phyloP scores from a whole-genome alignment of 2,329 filamentous ascomycete genomes.

The Trichocomaceae sp. region DNA sequence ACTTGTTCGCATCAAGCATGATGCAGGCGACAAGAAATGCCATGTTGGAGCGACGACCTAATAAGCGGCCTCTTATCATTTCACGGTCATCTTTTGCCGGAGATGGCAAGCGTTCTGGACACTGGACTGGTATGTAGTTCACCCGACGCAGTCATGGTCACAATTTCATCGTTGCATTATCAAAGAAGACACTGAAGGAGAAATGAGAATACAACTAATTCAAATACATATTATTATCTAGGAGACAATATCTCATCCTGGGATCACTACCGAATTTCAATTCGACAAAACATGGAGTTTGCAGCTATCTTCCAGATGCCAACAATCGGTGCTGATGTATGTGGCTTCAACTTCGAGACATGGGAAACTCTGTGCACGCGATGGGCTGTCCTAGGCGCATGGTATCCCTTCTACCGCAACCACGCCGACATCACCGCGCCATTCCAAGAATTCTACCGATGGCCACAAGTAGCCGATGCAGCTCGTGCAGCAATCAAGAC shows the following conservation, averaged over 20 bases:
- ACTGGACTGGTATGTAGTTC: constrained; percentile 35
- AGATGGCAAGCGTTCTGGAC: constrained; percentile 54
- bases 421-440: constrained; percentile 54
- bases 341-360: constrained; percentile 64
- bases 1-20: constrained; percentile 62
- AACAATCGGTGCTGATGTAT: constrained; percentile 66
- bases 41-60: constrained; percentile 60
- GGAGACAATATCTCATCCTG: constrained; percentile 56
- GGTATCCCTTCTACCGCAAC: constrained; percentile 69
- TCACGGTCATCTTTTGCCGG: constrained; percentile 71
- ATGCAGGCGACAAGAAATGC: constrained; percentile 54
- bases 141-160: too few species aligned
- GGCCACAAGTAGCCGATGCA: constrained; percentile 56
- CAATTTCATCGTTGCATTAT: background rate
- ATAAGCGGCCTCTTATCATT: constrained; percentile 62
- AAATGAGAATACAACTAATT: background rate
- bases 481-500: constrained; percentile 63
- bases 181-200: background rate
- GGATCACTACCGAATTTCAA: constrained; percentile 54
- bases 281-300: constrained; percentile 55
- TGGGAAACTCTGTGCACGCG: constrained; percentile 66
- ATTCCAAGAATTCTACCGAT: constrained; percentile 67
- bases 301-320: constrained; percentile 61
- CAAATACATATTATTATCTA: background rate
- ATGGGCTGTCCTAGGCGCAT: constrained; percentile 67